phyloP scores from a whole-genome alignment of 306 rosid genomes.

The Vicia sativa region DNA sequence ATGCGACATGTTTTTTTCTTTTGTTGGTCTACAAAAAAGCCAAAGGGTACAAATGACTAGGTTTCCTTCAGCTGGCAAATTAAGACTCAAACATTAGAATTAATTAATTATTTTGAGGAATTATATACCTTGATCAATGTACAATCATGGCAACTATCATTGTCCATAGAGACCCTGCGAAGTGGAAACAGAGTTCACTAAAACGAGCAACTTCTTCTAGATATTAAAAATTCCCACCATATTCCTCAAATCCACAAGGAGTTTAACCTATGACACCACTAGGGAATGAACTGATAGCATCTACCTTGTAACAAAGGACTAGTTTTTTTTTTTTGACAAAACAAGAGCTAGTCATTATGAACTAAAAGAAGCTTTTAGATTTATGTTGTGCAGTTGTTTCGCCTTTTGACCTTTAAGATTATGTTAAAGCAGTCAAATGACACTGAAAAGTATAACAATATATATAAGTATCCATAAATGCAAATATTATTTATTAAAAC shows the following conservation, averaged over 20 bases:
- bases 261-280: conserved; percentile 28
- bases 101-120: conserved; percentile 26
- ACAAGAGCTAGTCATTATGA: conserved; percentile 24
- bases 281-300: conserved; percentile 22
- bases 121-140: conserved; percentile 73
- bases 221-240: conserved; percentile 33
- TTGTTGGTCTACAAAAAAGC: not conserved
- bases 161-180: conserved; percentile 83
- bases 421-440: conserved; percentile 7
- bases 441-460: conserved; percentile 5
- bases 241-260: conserved; percentile 30
- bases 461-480: not conserved
- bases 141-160: conserved; percentile 64
- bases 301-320: conserved; percentile 24
- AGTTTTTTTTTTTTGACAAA: not conserved
- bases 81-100: conserved; percentile 25
- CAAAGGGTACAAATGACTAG: conserved; percentile 1
- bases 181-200: conserved; percentile 37
- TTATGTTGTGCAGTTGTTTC: not conserved
- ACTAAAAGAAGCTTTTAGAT: conserved; percentile 1
- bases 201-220: conserved; percentile 41
- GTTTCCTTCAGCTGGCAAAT: conserved; percentile 23
- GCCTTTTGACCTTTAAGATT: not conserved
- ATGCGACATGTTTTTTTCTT: not conserved
- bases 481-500: not conserved